These are phyloP conservation scores for Gleditsia sinensis DNA, from an alignment of 306 rosid species.

Conservation along the genomic window DNA sequence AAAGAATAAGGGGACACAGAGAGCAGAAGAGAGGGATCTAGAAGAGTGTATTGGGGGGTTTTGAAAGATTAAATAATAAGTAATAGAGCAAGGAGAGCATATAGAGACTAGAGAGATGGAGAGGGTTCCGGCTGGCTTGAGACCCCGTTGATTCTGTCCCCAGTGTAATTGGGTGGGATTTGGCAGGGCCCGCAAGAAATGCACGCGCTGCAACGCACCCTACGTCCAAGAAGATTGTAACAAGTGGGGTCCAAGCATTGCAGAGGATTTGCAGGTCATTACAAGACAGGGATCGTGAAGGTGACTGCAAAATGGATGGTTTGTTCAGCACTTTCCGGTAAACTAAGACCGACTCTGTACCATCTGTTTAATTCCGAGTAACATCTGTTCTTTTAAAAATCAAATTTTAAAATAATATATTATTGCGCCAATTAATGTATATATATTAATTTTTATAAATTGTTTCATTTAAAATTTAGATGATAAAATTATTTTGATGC, in stretches of 20 bases:
- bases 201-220: not conserved
- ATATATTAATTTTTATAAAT: too few relatives aligned
- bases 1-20: not conserved
- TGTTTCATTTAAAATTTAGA: too few relatives aligned
- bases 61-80: not conserved
- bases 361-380: too few relatives aligned
- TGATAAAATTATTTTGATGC: too few relatives aligned
- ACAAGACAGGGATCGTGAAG: too few relatives aligned
- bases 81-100: not conserved
- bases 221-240: not conserved
- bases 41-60: constrained; percentile 46
- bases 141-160: not conserved
- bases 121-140: constrained; percentile 33
- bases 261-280: not conserved
- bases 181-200: not conserved
- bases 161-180: not conserved
- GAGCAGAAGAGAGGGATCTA: constrained; percentile 49
- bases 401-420: too few relatives aligned
- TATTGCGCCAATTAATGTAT: too few relatives aligned
- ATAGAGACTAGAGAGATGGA: not conserved
- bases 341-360: not conserved
- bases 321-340: not conserved
- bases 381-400: too few relatives aligned
- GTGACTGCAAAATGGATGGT: not conserved
- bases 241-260: not conserved